A percentile compares a stretch with the other conserved stretches of the same genome.
Conservation (phyloP, 2,329 filamentous ascomycete genomes). For the Diaporthe aspalathi region DNA sequence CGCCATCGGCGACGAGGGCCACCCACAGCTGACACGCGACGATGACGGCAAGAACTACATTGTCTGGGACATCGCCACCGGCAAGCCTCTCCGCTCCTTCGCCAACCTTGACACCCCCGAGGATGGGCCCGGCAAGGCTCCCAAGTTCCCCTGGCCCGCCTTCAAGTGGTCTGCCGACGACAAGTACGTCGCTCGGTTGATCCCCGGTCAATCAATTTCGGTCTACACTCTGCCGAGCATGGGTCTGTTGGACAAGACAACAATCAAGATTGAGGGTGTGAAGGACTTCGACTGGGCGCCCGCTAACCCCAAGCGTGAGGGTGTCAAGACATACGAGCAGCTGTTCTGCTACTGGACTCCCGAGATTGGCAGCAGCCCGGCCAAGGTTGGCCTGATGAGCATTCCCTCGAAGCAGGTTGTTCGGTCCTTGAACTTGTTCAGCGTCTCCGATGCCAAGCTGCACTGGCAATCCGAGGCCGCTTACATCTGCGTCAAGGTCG, state of each 20-base stretch:
- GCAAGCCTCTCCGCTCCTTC: conserved; percentile 91
- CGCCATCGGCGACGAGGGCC: conserved; percentile 86
- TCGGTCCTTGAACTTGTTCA: conserved; percentile 96
- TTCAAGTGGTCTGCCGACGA: conserved; percentile 99
- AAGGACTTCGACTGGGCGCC: conserved; percentile 99
- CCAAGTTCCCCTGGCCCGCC: conserved; percentile 96
- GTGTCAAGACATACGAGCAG: conserved; percentile 92
- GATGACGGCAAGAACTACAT: conserved; percentile 99
- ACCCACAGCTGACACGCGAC: conserved; percentile 85
- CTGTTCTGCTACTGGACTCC: conserved; percentile 99
- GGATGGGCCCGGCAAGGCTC: conserved; percentile 76
- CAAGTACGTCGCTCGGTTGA: conserved; percentile 94
- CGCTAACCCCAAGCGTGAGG: conserved; percentile 81
- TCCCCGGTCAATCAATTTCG: conserved; percentile 89
- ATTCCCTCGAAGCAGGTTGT: conserved; percentile 95
- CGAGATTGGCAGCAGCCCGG: conserved; percentile 96
- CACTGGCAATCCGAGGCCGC: conserved; percentile 97
- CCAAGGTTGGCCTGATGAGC: conserved; percentile 96
- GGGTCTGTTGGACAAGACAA: conserved; percentile 90
- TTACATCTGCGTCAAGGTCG: conserved; percentile 98
- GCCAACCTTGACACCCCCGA: conserved; percentile 84
- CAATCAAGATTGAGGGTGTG: conserved; percentile 95
- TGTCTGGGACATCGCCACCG: conserved; percentile 95
- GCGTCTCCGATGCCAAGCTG: conserved; percentile 95
- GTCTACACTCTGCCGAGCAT: conserved; percentile 92